A percentile compares a stretch with the other conserved stretches of the same genome.
Evolutionary conservation across 108 stramenopile genomes (phyloP).

Genomic region (Aureococcus anophagefferens): DNA sequence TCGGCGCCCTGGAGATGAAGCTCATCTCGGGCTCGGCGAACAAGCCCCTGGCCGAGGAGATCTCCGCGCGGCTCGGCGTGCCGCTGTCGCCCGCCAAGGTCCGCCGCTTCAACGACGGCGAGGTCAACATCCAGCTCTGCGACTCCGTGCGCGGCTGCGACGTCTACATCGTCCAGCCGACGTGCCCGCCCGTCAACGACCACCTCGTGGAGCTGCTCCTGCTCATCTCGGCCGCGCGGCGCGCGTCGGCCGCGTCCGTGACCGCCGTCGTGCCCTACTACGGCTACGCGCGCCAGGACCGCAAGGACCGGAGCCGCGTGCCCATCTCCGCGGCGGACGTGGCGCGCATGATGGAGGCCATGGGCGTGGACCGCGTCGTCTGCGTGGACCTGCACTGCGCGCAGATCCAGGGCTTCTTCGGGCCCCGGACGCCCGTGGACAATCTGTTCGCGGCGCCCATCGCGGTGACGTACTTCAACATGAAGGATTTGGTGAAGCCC

Average conservation of each 20-base stretch:
- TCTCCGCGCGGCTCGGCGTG: conserved; percentile 84
- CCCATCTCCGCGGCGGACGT: conserved; percentile 99
- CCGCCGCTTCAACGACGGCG: conserved; percentile 90
- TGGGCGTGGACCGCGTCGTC: conserved; percentile 98
- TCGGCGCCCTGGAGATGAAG: conserved; percentile 76
- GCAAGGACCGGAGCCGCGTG: conserved; percentile 97
- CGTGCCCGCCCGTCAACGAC: conserved; percentile 96
- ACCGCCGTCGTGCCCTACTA: conserved; percentile 98
- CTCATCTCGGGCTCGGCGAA: conserved; percentile 97
- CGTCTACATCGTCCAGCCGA: conserved; percentile 93
- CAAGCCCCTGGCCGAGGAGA: conserved; percentile 80
- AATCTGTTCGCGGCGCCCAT: conserved; percentile 97
- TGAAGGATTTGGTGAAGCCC: conserved; percentile 94
- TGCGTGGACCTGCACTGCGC: conserved; percentile 99
- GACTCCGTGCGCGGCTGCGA: conserved; percentile 97
- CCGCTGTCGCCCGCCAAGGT: conserved; percentile 92
- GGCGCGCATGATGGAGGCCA: conserved; percentile 94
- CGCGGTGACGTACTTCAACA: conserved; percentile 94
- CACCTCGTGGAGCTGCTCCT: conserved; percentile 92
- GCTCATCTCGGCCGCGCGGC: conserved; percentile 87
- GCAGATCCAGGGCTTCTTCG: conserved; percentile 97
- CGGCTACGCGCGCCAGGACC: conserved; percentile 98
- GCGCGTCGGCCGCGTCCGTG: conserved; percentile 86
- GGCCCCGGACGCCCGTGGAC: conserved; percentile 96
- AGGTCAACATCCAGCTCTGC: conserved; percentile 93